Base-by-base conservation (phyloP, 1,284 basidiomycete genomes). In the Cryptococcus neoformans region DNA sequence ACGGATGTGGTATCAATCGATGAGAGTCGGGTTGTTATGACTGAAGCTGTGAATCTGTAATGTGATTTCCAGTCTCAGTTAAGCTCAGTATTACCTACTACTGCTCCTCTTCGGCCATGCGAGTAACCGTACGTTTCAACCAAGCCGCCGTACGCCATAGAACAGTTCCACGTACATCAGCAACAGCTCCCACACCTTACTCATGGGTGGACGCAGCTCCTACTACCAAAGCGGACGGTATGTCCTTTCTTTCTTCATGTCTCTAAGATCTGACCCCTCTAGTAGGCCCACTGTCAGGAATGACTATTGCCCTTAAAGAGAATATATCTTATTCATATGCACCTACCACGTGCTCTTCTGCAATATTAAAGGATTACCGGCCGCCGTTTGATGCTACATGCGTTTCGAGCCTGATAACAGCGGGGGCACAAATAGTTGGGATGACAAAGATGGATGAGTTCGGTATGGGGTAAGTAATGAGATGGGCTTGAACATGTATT, bases 401-500 rank as follows among this genome's bases (percentile, higher is more conserved):
- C 4, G 90, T 97, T 0, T 62, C 78, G 1, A 76, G 85, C 2
- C 78, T 99, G 0, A 79, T 82, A 1, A 62, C 78, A 0, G 81
- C 83, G 0, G 93, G 92, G 1, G 92, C 88, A 0, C 74, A 82
- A 8, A 83, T 98, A 11, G 70, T 87, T 0, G 93, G 92, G 2
- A 95, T 95, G 78, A 88, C 93, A 0, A 97, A 97, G 72, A 93
- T 92, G 76, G 95, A 99, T 73, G 95, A 98, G 75, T 99, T 99
- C 76, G 94, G 94, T 0, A 99, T 99, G 95, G 95, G 95, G 87
- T 92, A 44, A 52, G 70, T 16, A 11, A 5, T 44, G 42, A 17
- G 1, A 44, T n/a, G 21, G 36, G 10, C 21, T 37, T 21, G 16
- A 17, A 37, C 16, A n/a, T 21, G 34, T n/a, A 34, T 28, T 21